Evolutionary conservation across 768 basidiomycete genomes (phyloP), one percentile per base, ranked within the genome.

Genomic region (Myochromella boudieri): DNA sequence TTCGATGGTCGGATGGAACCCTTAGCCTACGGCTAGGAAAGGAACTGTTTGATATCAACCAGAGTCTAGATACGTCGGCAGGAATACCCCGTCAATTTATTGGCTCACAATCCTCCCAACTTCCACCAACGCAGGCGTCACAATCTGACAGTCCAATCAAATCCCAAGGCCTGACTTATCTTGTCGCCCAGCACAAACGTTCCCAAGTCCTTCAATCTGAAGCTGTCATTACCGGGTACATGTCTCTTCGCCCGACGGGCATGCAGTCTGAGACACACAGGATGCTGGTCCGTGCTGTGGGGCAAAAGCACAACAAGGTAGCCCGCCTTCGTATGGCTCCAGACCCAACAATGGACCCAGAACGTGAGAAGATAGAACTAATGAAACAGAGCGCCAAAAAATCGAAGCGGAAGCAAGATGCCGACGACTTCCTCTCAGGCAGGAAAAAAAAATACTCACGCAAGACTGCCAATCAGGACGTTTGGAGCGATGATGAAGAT

Each of bases 1-100:
- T 99, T 48, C 82, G 88, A 11, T 99, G 97, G 97, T 97, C 94
- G 5, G 97, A 99, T 62, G 95, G 95, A 12, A 80, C 88, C 11
- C 68, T 93, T 46, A 95, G 93, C 56, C 78, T 99, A 24, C 87
- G 90, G 53, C 71, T 99, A 45, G 97, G 97, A 33, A 88, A 90
- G 64, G 95, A 98, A 60, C 73, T 97, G 4, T 98, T 95, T 67
- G 94, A 97, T 69, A 83, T 98, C 41, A 83, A 79, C 42, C 81
- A 87, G 64, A 82, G 79, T 50, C 71, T 90, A 48, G 90, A 94
- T 60, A 85, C 79, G 14, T 89, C 91, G 15, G 88, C 81, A 33
- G 78, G 80, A 46, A 60, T 79, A 48, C 61, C 84, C 43, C 78
- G 86, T 47, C 74, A 84, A 52, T 71, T 77, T 12, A 64, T 86